Evolutionary conservation across 1,284 basidiomycete species (phyloP), one percentile per base, ranked within the genome.

Genomic region (Sparassis latifolia): DNA sequence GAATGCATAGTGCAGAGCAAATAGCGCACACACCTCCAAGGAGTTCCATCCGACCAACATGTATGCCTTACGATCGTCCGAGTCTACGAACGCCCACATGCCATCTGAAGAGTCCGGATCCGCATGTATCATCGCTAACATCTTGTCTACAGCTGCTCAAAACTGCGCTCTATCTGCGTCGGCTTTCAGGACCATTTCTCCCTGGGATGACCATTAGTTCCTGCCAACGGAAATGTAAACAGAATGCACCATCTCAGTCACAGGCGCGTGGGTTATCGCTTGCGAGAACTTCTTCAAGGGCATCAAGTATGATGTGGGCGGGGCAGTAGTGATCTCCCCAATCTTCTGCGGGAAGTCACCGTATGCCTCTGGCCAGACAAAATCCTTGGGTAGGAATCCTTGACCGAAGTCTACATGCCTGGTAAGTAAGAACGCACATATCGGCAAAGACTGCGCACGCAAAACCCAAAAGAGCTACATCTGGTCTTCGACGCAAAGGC

Each of bases 321-420:
- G 44, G 2, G 49, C 9, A 28, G 49, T 37, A 28, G 30, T 33
- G 44, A 50, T 41, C 20, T 30, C n/a, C 28, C 39, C 40, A 9
- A 50, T n/a, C 10, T 50, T 28, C 20, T 45, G 33, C 2, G 20
- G 38, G 37, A 46, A 50, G 49, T 37, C 27, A 33, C 49, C 49
- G 49, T 50, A 46, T 31, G 42, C 39, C 20, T 33, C 49, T 20
- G 49, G 49, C 49, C 49, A 50, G 32, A 35, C 39, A 33, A 50
- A 46, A 37, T 50, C 49, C 49, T 46, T 50, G 10, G 38, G 44
- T 28, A 40, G 39, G 37, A 50, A 46, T 2, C 44, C 44, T 3
- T 50, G n/a, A 28, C 46, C 49, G n/a, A 50, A 46, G 40, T 46
- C 49, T 50, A 12, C 10, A 33, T 3, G 27, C 20, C 4, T 7